A percentile compares a stretch with the other conserved stretches of the same genome.
Conservation (phyloP, 2,329 filamentous ascomycete genomes). For the Diplodia corticola region DNA sequence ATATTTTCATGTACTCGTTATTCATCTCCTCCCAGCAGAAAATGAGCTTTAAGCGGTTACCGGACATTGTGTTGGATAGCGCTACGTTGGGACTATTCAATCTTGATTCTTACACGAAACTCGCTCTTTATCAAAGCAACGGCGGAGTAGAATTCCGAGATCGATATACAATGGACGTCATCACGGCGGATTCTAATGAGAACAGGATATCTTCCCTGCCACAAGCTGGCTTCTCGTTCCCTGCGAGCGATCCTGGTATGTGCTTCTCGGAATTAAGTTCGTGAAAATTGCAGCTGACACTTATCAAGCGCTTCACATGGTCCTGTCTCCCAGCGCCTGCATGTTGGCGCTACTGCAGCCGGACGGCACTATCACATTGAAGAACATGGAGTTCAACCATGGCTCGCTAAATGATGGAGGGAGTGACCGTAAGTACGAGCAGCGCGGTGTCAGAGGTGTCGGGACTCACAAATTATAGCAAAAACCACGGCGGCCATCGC, state of each 20-base stretch:
- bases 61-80: conserved; percentile 69
- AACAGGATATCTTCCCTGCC: conserved; percentile 68
- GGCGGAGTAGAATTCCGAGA: conserved; percentile 80
- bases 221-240: conserved; percentile 76
- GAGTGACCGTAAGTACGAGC: conserved; percentile 24
- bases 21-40: conserved; percentile 31
- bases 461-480: background rate
- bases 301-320: conserved; percentile 40
- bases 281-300: background rate
- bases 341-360: conserved; percentile 46
- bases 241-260: conserved; percentile 63
- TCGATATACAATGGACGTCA: conserved; percentile 67
- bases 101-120: conserved; percentile 67
- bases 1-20: conserved; percentile 1
- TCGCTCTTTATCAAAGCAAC: conserved; percentile 76
- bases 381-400: conserved; percentile 44
- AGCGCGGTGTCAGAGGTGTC: no score
- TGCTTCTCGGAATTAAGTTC: conserved; percentile 28
- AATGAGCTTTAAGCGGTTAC: conserved; percentile 55
- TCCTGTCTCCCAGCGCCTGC: conserved; percentile 51
- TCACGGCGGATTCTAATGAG: conserved; percentile 64
- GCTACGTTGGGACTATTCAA: conserved; percentile 68
- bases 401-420: conserved; percentile 28
- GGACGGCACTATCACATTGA: conserved; percentile 46
- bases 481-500: conserved; percentile 39